These are phyloP conservation scores for Eucalyptus polybractea DNA, from an alignment of 345 rosid species.

Conservation along the genomic window DNA sequence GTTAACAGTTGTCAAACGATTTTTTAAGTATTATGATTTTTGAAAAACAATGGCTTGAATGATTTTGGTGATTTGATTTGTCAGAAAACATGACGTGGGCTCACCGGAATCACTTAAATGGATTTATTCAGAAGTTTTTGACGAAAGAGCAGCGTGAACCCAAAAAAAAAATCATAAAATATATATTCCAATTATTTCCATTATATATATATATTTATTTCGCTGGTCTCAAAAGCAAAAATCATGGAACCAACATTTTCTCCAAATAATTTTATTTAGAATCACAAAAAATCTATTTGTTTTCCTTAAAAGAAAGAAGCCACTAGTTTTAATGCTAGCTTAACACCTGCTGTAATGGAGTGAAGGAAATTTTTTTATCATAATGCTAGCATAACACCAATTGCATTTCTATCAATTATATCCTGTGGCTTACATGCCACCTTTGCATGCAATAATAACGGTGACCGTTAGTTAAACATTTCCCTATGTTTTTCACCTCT, in stretches of 20 bases:
- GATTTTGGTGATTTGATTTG: neutral
- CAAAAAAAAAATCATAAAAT: neutral
- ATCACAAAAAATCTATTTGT: too few species aligned
- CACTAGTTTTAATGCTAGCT: too few species aligned
- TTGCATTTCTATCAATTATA: too few species aligned
- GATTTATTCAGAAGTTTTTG: neutral
- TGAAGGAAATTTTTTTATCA: too few species aligned
- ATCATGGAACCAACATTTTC: neutral
- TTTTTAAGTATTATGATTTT: neutral
- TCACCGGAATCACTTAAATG: neutral
- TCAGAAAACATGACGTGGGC: accelerated
- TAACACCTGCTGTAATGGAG: too few species aligned
- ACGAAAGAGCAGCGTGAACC: neutral
- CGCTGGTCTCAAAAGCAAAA: neutral
- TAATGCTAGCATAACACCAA: too few species aligned
- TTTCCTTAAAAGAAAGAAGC: neutral
- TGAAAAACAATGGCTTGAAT: neutral
- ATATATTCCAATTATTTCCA: neutral
- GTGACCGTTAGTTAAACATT: too few species aligned
- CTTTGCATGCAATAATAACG: too few species aligned
- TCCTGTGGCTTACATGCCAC: too few species aligned
- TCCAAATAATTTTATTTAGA: too few species aligned
- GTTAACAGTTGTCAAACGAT: neutral
- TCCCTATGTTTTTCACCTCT: neutral
- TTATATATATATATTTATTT: too few species aligned